Base-by-base conservation (phyloP, 345 rosid species). In the Populus ilicifolia region DNA sequence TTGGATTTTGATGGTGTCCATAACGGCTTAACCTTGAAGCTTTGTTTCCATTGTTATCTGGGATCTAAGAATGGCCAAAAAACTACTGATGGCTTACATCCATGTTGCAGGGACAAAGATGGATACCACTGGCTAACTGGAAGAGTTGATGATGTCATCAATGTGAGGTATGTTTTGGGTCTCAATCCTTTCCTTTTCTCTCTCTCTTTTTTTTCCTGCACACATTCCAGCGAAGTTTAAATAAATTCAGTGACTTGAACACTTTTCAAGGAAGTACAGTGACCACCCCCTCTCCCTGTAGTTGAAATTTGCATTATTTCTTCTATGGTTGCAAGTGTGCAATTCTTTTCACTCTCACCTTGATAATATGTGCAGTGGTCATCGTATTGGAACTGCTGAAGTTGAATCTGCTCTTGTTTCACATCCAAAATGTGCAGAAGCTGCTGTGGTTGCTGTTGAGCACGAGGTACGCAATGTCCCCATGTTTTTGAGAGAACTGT, bases 341-440 rank as follows among this genome's bases (percentile, higher is more conserved):
- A 30, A n/a, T 62, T 73, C 25, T 54, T 44, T 2, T 72, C 63
- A 16, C 16, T 41, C 63, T 76, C 70, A 38, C 69, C 46, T 63
- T 75, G 39, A n/a, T 79, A 18, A 39, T 80, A 69, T 84, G 43
- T 83, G 82, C 85, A 95, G 99, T 77, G 99, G 99, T 67, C 99
- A 93, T 86, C 98, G 99, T 64, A 96, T 96, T 23, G 99, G 99
- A 79, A 96, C 99, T 66, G 99, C 96, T 44, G 99, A 96, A 87
- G 97, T 96, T 48, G 99, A 96, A 87, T 96, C 99, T 86, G 99
- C 99, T 79, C 89, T 96, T 71, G 99, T 91, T 71, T 96, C 93
- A 27, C 97, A 95, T 86, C 96, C 97, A 27, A 91, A 92, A 30
- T 96, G 99, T 80, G 93, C 98, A 38, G 99, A 96, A 83, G 99